Base-by-base conservation (phyloP, 2,329 filamentous ascomycete species). In the Colletotrichum kahawae region DNA sequence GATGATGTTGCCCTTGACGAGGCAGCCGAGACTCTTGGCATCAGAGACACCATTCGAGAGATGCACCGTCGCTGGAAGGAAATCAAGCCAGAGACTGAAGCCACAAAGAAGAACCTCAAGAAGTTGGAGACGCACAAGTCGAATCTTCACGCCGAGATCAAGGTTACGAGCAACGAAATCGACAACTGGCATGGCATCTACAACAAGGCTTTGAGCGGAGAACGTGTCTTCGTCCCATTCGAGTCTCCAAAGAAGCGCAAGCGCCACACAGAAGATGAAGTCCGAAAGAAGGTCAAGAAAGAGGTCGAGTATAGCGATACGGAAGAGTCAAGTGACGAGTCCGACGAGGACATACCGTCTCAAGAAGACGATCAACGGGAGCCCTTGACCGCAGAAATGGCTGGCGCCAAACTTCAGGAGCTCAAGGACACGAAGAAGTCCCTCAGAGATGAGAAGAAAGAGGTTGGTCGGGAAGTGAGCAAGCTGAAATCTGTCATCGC, bases 1-100 rank as follows among this genome's bases (percentile, higher is more conserved):
- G 92, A 93, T 77, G 90, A 92, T 63, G 90, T 92, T 5, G 75
- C 77, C 1, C 69, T 82, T 12, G 83, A 78, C 1, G 85, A 87
- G 68, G 80, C 81, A 13, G 66, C 79, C 0, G 82, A 84, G 14
- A 83, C 79, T 21, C 80, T 89, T 7, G 80, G 78, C 31, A 60
- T 75, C 5, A n/a, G 43, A 12, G 33, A 33, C 4, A 5, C 13
- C 29, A 75, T 71, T 13, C 14, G n/a, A 7, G 7, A 62, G 5
- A 36, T 43, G 56, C 24, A 67, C 6, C 13, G 64, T 12, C 33
- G 38, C 2, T 29, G 7, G 8, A 34, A 10, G 2, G 21, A 24
- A 4, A 34, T 38, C 5, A 51, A 71, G 27, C 16, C n/a, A 4
- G 38, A 63, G 13, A 71, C 67, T 5, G 21, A 36, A 5, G 31